Evolutionary conservation across 2,329 filamentous ascomycete genomes (phyloP).

Genomic region (Fusarium chlamydosporum): DNA sequence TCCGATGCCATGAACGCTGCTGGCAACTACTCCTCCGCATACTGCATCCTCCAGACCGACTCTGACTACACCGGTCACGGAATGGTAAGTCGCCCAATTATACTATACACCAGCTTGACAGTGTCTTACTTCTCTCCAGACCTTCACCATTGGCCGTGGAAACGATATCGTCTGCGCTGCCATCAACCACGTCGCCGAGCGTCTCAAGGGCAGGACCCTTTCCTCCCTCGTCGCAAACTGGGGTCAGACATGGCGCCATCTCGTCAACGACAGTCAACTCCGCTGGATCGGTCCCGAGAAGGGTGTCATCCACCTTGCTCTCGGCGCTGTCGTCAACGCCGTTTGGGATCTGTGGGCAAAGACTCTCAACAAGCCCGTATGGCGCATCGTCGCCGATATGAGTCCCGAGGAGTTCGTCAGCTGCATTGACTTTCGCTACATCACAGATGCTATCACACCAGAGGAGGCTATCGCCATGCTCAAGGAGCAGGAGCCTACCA

Average conservation of each 20-base stretch:
- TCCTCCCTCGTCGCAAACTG: conserved; percentile 83
- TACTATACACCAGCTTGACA: background rate
- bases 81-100: conserved; percentile 68
- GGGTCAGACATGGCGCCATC: conserved; percentile 90
- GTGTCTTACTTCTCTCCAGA: conserved; percentile 55
- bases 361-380: conserved; percentile 86
- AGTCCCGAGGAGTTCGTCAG: conserved; percentile 86
- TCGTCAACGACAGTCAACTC: conserved; percentile 91
- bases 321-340: conserved; percentile 90
- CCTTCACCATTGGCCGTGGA: conserved; percentile 88
- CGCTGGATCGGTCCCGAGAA: conserved; percentile 97
- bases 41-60: conserved; percentile 90
- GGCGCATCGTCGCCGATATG: conserved; percentile 92
- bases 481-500: conserved; percentile 74
- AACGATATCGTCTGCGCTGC: conserved; percentile 93
- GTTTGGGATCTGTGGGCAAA: conserved; percentile 98
- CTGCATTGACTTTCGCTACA: conserved; percentile 95
- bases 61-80: conserved; percentile 79
- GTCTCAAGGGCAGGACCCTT: conserved; percentile 81
- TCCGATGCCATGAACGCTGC: conserved; percentile 97
- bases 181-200: conserved; percentile 82
- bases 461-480: conserved; percentile 84
- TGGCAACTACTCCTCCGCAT: conserved; percentile 93
- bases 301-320: conserved; percentile 91
- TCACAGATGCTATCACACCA: conserved; percentile 91